These are phyloP conservation scores for Wickerhamomyces alni DNA, from an alignment of 805 yeast species.

Conservation along the genomic window DNA sequence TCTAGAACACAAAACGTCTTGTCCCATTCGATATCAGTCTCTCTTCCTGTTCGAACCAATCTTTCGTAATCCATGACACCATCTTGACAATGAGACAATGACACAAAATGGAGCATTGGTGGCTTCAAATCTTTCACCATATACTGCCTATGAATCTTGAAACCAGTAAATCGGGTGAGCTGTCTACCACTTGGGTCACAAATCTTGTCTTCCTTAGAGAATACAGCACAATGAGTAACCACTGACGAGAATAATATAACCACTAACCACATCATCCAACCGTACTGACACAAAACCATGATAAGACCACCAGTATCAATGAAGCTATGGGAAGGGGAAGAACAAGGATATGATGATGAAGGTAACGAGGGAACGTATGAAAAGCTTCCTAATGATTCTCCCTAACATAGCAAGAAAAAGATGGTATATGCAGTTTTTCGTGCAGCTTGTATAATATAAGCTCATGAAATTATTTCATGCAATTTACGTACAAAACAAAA, in stretches of 20 bases:
- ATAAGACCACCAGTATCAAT: background rate
- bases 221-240: constrained; percentile 1
- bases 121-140: constrained; percentile 32
- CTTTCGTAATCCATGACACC: constrained; percentile 44
- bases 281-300: too few relatives aligned
- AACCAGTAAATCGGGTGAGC: constrained; percentile 44
- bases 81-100: constrained; percentile 43
- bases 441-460: too few relatives aligned
- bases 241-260: background rate
- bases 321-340: background rate
- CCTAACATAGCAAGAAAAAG: background rate
- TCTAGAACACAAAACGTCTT: constrained; percentile 39
- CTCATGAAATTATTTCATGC: too few relatives aligned
- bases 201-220: constrained; percentile 16
- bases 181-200: constrained; percentile 30
- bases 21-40: constrained; percentile 43
- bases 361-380: background rate
- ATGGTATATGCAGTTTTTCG: constrained; percentile 1
- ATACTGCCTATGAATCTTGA: constrained; percentile 45
- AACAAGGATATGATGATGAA: background rate
- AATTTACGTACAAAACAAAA: too few relatives aligned
- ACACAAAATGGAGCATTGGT: constrained; percentile 36
- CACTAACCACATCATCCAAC: background rate
- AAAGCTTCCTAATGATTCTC: background rate
- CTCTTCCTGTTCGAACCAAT: constrained; percentile 26